phyloP scores from a whole-genome alignment of 495 filamentous ascomycete species.

The Platismatia glauca region DNA sequence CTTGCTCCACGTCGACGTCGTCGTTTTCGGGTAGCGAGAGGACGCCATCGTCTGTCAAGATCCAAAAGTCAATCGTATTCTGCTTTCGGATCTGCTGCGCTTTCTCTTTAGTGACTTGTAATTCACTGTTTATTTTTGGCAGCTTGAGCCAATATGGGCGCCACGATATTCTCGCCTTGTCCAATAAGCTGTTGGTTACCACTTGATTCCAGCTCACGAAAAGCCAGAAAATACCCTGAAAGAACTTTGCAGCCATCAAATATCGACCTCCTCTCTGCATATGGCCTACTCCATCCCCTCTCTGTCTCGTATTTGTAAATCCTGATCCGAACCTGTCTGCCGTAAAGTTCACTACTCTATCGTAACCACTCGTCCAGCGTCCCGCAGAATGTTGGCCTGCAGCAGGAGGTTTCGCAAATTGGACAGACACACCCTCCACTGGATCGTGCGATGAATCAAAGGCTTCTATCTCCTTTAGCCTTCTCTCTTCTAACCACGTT shows the following conservation, averaged over 20 bases:
- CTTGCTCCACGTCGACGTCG: conserved; percentile 67
- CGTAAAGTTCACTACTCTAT: conserved; percentile 49
- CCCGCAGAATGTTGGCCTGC: conserved; percentile 1
- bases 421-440: conserved; percentile 28
- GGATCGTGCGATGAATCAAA: conserved; percentile 37
- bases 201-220: conserved; percentile 50
- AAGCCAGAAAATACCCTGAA: conserved; percentile 62
- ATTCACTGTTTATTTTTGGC: conserved; percentile 8
- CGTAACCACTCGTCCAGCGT: conserved; percentile 57
- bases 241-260: conserved; percentile 63
- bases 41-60: conserved; percentile 46
- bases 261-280: conserved; percentile 63
- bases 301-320: conserved; percentile 34
- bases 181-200: conserved; percentile 44
- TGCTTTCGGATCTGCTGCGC: conserved; percentile 24
- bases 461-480: conserved; percentile 51
- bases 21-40: conserved; percentile 48
- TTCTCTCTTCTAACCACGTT: conserved; percentile 90
- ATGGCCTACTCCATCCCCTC: conserved; percentile 63
- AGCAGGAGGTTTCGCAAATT: conserved; percentile 24
- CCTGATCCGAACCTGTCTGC: conserved; percentile 40
- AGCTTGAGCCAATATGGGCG: conserved; percentile 56
- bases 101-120: conserved; percentile 3
- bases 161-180: conserved; percentile 49
- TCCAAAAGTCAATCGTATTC: conserved; percentile 50